Base-by-base conservation (phyloP, 2,329 filamentous ascomycete species). In the Fusarium keratoplasticum region DNA sequence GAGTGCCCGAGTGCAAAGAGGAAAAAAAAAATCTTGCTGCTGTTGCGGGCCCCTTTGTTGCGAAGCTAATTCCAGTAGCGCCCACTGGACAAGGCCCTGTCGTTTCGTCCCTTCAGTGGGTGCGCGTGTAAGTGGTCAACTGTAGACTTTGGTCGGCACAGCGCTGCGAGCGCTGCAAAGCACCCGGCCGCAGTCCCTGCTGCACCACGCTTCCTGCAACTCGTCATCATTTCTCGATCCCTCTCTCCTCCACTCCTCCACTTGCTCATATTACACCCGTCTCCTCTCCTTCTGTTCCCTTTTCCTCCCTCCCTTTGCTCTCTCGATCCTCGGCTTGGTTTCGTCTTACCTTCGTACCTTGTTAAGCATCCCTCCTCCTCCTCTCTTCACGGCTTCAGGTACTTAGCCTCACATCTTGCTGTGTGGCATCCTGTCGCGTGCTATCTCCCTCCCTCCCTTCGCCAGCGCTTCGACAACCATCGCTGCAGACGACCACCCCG, bases 161-260 rank as follows among this genome's bases (percentile, higher is more conserved):
- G 44, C 63, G 25, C 65, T 52, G 16, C 35, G 25, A 44, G 47
- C 50, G 47, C 60, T 57, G 50, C 59, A 63, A 40, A 65, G 64
- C 44, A 74, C 65, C 66, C 20, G 54, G 54, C n/a, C 36, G 58
- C 62, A 68, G 70, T 65, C 64, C 67, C 69, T 73, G 65, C 74
- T 73, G 71, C 72, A 75, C 69, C 64, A 67, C 69, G 57, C 63
- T 68, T 77, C 70, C 75, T 77, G 78, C 77, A 77, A 73, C 72
- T 79, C 73, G 76, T 77, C 74, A 75, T 80, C 79, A 75, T 76
- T 67, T 59, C 75, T 73, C 73, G 70, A 75, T 79, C 66, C 70
- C 71, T 77, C 75, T 69, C 57, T 78, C 71, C 68, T 76, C 69
- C 73, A 72, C 73, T 73, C 70, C 72, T 72, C 72, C 70, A 68